phyloP scores from a whole-genome alignment of 2,329 filamentous ascomycete species.

The Colletotrichum karsti region DNA sequence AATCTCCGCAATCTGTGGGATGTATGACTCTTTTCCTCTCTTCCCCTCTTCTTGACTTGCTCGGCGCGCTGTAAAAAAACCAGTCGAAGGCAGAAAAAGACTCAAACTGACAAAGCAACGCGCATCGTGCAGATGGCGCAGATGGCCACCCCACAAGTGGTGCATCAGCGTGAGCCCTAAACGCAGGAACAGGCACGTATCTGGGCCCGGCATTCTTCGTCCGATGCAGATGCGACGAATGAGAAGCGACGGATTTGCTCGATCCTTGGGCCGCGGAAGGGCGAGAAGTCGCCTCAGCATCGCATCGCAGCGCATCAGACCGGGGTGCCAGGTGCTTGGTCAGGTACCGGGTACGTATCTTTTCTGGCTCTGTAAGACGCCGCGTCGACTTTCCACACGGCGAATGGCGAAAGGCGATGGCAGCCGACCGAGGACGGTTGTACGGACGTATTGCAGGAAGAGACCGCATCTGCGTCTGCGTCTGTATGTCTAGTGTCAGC shows the following conservation, averaged over 20 bases:
- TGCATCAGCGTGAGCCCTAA: conserved; percentile 26
- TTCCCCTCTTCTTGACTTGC: conserved; percentile 4
- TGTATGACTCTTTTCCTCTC: conserved; percentile 10
- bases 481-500: neutral
- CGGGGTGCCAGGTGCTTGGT: neutral
- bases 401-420: neutral
- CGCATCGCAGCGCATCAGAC: conserved; percentile 17
- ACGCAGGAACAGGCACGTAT: conserved; percentile 27
- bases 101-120: conserved; percentile 24
- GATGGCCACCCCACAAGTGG: conserved; percentile 5
- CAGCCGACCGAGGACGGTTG: neutral
- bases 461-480: neutral
- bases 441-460: neutral
- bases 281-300: conserved; percentile 17
- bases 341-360: conserved; percentile 17
- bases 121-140: neutral
- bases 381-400: neutral
- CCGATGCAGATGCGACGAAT: conserved; percentile 23
- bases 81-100: conserved; percentile 16
- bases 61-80: neutral
- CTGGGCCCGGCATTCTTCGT: conserved; percentile 19
- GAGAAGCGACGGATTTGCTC: conserved; percentile 21
- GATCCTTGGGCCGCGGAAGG: conserved; percentile 16
- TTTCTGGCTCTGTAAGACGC: neutral
- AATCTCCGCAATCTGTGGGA: conserved; percentile 8